Percentiles rank a stretch among this genome's conserved stretches.
phyloP scores from a whole-genome alignment of 352 stramenopile species.

The Pythium angustatum region DNA sequence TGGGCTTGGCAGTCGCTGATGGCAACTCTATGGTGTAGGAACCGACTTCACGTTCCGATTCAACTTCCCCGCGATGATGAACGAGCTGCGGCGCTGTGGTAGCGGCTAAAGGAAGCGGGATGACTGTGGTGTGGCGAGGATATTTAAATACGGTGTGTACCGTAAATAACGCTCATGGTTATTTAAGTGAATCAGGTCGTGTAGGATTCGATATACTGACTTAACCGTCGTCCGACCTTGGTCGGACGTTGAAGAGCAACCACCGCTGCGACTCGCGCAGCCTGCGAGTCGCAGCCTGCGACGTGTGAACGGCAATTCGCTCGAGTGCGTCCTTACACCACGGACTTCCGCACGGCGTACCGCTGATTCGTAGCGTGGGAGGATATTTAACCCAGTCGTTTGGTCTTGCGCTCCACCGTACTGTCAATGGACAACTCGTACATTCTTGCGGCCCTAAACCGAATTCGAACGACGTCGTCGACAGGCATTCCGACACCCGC shows the following conservation, averaged over 20 bases:
- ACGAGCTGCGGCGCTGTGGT: neutral
- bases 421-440: too few relatives aligned
- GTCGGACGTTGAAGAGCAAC: slow-evolving; percentile 2
- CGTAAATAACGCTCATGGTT: neutral
- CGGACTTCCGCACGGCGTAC: too few relatives aligned
- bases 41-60: neutral
- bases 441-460: too few relatives aligned
- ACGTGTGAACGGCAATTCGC: too few relatives aligned
- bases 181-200: neutral
- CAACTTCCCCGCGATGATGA: neutral
- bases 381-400: too few relatives aligned
- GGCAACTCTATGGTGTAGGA: too few relatives aligned
- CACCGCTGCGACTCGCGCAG: neutral
- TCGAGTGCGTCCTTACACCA: too few relatives aligned
- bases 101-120: neutral
- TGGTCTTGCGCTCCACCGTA: too few relatives aligned
- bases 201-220: neutral
- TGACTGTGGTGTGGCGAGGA: neutral
- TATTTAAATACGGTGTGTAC: neutral
- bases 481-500: too few relatives aligned
- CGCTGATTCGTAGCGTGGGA: too few relatives aligned
- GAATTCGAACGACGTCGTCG: too few relatives aligned
- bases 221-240: neutral
- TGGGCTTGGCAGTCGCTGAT: neutral
- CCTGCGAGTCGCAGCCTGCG: too few relatives aligned